Base-by-base conservation (phyloP, 805 yeast species). In the Wickerhamomyces bovis region DNA sequence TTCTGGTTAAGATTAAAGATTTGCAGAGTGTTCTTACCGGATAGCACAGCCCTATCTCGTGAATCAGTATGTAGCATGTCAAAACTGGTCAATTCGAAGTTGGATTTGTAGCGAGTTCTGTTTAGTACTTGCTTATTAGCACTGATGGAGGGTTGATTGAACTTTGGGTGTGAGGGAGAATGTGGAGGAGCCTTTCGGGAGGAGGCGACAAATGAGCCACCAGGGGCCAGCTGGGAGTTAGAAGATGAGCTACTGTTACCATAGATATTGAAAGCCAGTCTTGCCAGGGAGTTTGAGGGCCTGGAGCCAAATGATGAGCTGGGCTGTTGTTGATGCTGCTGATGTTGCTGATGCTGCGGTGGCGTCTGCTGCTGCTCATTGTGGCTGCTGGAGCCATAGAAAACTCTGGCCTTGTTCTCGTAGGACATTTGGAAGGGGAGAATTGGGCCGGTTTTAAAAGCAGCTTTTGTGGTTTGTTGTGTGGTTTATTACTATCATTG, bases 211-310 rank as follows among this genome's bases (percentile, higher is more conserved):
- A 47, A 44, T 2, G 43, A 23, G 10, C 44, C 8, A 51, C 53
- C 35, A 39, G 35, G 16, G 33, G 58, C 54, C 22, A 51, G n/a
- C 13, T 19, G 22, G 5, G 22, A 19, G 22, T 36, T 19, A 6
- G 39, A 36, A 11, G 23, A 20, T 3, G 39, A 18, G 22, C 35
- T 26, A 51, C 45, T 15, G 55, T 47, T 50, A 18, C 83, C 83
- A 60, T 80, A 80, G 33, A 79, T 76, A 53, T 78, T 76, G 66
- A 76, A 79, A 0, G 85, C 83, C 61, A 80, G 72, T 41, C 80
- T 68, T 5, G 83, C 78, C 48, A 77, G 62, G 0, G 61, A 52
- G 43, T 55, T 58, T 4, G 59, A 51, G 4, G 60, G 62, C 43
- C 61, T 30, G 6, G 60, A 51, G 13, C 57, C 53, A 21, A 31